Evolutionary conservation across 1,284 basidiomycete species (phyloP).

Genomic region (Ganoderma meredithae): DNA sequence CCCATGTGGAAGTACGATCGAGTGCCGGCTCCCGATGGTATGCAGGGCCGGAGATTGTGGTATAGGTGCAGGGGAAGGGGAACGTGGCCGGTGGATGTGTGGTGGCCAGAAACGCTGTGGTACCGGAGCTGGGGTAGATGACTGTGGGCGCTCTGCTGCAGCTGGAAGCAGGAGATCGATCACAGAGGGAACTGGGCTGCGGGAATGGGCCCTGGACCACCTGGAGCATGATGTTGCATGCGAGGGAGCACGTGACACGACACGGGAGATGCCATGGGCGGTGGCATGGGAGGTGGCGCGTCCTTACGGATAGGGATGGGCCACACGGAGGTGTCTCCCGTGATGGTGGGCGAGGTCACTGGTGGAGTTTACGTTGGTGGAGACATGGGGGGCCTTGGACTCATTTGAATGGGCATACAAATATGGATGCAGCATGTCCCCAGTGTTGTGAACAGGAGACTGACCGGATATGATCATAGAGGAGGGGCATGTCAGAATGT

Average conservation of each 20-base stretch:
- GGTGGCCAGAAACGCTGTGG: background rate
- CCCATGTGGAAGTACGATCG: conserved; percentile 20
- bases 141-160: background rate
- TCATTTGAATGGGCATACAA: conserved; percentile 28
- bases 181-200: conserved; percentile 4
- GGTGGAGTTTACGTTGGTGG: conserved; percentile 23
- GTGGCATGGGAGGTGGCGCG: conserved; percentile 25
- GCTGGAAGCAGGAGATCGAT: conserved; percentile 8
- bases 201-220: conserved; percentile 25
- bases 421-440: conserved; percentile 21
- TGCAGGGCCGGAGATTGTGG: conserved; percentile 4
- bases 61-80: background rate
- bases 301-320: conserved; percentile 25
- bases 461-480: conserved; percentile 27
- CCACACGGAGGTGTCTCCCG: conserved; percentile 17
- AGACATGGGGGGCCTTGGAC: conserved; percentile 28
- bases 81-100: background rate
- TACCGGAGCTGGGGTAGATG: no score
- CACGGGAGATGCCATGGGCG: conserved; percentile 28
- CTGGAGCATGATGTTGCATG: conserved; percentile 27
- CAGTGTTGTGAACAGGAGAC: conserved; percentile 15
- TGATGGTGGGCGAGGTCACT: conserved; percentile 13
- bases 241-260: conserved; percentile 22
- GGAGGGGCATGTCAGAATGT: conserved; percentile 24
- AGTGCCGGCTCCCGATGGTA: conserved; percentile 10